phyloP scores from a whole-genome alignment of 2,329 filamentous ascomycete genomes.

The Cytospora mali region DNA sequence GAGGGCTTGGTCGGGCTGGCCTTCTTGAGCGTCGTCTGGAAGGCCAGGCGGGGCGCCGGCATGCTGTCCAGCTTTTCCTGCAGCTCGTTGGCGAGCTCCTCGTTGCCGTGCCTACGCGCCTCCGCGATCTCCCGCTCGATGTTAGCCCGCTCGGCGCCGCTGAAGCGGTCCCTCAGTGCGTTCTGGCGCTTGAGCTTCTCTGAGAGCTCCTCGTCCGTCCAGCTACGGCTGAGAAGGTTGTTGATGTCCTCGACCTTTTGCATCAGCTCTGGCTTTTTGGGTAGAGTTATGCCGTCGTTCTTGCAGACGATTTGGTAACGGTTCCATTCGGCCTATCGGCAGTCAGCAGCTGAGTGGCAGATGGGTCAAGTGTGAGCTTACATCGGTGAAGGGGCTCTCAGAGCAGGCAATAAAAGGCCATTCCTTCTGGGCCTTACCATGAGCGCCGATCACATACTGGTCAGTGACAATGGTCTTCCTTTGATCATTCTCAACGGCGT shows the following conservation, averaged over 20 bases:
- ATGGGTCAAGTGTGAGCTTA: constrained; percentile 42
- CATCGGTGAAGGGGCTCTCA: constrained; percentile 81
- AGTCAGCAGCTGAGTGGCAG: constrained; percentile 2
- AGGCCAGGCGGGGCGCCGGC: constrained; percentile 72
- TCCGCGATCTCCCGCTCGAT: constrained; percentile 67
- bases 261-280: constrained; percentile 69
- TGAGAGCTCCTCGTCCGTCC: constrained; percentile 81
- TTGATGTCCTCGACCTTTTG: constrained; percentile 81
- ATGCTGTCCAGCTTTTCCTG: constrained; percentile 65
- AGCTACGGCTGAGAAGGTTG: constrained; percentile 73
- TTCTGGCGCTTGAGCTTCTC: constrained; percentile 75
- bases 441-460: constrained; percentile 78
- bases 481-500: constrained; percentile 74
- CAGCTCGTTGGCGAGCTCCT: constrained; percentile 55
- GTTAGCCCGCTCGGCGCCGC: constrained; percentile 68
- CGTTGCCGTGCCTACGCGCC: constrained; percentile 66
- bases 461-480: constrained; percentile 81
- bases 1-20: constrained; percentile 47
- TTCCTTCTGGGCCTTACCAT: constrained; percentile 80
- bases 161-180: constrained; percentile 66
- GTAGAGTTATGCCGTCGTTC: constrained; percentile 71
- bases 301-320: constrained; percentile 77
- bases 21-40: constrained; percentile 67
- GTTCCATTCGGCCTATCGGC: constrained; percentile 69
- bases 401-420: constrained; percentile 93